These are phyloP conservation scores for Orbilia oligospora DNA, from an alignment of 2,329 filamentous ascomycete species.

Conservation along the genomic window DNA sequence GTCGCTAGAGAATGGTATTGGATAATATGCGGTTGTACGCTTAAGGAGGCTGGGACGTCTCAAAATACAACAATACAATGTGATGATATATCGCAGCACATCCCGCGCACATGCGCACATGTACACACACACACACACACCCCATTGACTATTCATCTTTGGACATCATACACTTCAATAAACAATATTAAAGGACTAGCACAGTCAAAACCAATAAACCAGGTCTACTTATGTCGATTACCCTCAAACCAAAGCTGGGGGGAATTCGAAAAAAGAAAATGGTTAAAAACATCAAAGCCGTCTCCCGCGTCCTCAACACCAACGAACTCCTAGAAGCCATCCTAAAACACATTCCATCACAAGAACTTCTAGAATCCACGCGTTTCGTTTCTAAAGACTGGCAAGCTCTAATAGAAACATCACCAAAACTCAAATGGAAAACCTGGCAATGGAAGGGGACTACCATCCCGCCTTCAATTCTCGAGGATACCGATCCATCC, in stretches of 20 bases:
- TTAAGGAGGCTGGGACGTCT: too few species aligned
- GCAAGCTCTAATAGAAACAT: conserved; percentile 32
- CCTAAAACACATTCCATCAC: conserved; percentile 30
- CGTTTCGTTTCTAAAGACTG: conserved; percentile 31
- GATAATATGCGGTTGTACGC: too few species aligned
- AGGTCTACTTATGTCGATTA: background rate
- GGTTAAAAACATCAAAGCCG: background rate
- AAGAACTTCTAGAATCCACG: conserved; percentile 19
- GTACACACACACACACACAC: too few species aligned
- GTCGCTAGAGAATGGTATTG: too few species aligned
- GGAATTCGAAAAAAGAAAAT: background rate
- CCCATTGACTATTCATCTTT: too few species aligned
- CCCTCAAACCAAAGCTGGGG: background rate
- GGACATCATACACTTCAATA: background rate
- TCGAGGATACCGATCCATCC: background rate
- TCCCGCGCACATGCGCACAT: too few species aligned
- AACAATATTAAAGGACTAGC: background rate
- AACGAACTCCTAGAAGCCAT: conserved; percentile 51
- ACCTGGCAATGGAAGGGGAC: conserved; percentile 37
- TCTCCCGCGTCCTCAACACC: conserved; percentile 34
- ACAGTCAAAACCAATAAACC: background rate
- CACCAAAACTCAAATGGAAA: conserved; percentile 43
- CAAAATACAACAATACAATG: too few species aligned
- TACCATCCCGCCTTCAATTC: conserved; percentile 21
- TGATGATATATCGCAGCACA: too few species aligned